A percentile compares a stretch with the other conserved stretches of the same genome.
Conservation (phyloP, 371 early-diverging fungal species). For the Conidiobolus incongruus region DNA sequence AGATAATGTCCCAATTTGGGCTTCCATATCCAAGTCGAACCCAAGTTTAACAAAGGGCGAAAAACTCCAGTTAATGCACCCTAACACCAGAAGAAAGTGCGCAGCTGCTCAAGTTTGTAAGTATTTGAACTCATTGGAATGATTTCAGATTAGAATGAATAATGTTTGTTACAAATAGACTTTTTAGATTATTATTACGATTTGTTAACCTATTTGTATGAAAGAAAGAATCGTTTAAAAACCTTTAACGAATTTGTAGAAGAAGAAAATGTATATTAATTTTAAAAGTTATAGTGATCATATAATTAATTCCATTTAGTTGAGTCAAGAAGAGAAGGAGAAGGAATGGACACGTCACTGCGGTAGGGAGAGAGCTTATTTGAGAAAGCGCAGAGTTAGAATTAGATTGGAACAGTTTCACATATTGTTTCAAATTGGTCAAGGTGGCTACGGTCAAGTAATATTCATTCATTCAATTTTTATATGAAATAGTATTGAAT, state of each 20-base stretch:
- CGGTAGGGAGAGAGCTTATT: constrained; percentile 20
- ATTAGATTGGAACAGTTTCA: constrained; percentile 35
- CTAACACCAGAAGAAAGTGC: constrained; percentile 1
- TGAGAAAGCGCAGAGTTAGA: constrained; percentile 38
- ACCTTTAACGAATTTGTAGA: constrained; percentile 22
- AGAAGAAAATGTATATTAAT: constrained; percentile 5
- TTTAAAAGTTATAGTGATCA: constrained; percentile 1
- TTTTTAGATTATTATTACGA: constrained; percentile 59
- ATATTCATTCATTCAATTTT: constrained; percentile 4
- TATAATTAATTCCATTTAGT: constrained; percentile 9
- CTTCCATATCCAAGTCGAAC: too few species aligned
- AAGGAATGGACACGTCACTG: constrained; percentile 23
- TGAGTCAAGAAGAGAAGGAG: constrained; percentile 13
- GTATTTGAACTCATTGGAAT: background rate
- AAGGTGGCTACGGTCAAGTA: constrained; percentile 66
- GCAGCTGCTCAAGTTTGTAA: constrained; percentile 5
- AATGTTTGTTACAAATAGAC: too few species aligned
- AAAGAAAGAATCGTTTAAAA: constrained; percentile 24
- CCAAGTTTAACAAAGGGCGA: too few species aligned
- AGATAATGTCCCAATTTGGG: too few species aligned
- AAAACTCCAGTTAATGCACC: background rate
- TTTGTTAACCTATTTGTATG: constrained; percentile 38
- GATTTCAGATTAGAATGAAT: background rate
- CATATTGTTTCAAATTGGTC: constrained; percentile 54
- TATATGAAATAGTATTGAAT: background rate